These are phyloP conservation scores for Moniliophthora roreri DNA, from an alignment of 1,284 basidiomycete species.

Conservation along the genomic window DNA sequence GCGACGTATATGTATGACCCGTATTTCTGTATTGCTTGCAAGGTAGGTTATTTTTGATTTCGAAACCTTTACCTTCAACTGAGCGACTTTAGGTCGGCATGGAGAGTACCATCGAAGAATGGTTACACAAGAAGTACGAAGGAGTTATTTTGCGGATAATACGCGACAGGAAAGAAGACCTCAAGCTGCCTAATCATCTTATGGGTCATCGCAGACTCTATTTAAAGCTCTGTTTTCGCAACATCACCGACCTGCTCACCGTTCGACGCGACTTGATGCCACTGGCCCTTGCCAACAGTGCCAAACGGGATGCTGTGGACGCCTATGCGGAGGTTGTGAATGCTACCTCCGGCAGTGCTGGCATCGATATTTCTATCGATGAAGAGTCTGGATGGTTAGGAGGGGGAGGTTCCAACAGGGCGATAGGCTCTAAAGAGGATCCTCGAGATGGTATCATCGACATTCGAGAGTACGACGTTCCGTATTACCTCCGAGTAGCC, in stretches of 20 bases:
- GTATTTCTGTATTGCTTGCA: conserved; percentile 92
- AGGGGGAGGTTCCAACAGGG: conserved; percentile 3
- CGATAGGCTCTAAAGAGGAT: conserved; percentile 41
- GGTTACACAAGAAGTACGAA: conserved; percentile 93
- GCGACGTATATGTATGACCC: conserved; percentile 92
- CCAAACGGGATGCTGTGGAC: conserved; percentile 95
- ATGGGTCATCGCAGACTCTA: conserved; percentile 89
- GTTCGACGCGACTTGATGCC: conserved; percentile 91
- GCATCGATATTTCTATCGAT: conserved; percentile 70
- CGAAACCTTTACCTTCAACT: conserved; percentile 2
- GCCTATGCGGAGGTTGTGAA: conserved; percentile 98
- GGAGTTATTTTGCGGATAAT: conserved; percentile 79
- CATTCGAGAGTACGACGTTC: conserved; percentile 95
- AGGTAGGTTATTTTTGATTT: conserved; percentile 49
- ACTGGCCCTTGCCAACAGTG: conserved; percentile 85
- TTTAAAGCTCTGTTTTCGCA: conserved; percentile 89
- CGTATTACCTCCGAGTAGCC: conserved; percentile 96
- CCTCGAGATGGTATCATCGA: conserved; percentile 93
- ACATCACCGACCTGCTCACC: conserved; percentile 87
- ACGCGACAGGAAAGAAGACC: conserved; percentile 89
- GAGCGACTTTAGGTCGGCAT: conserved; percentile 64
- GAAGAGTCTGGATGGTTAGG: conserved; percentile 32
- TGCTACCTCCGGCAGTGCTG: conserved; percentile 57
- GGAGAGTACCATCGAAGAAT: conserved; percentile 94
- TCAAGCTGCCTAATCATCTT: conserved; percentile 94